phyloP scores from a whole-genome alignment of 169 alveolate genomes.

The Babesia ovis region DNA sequence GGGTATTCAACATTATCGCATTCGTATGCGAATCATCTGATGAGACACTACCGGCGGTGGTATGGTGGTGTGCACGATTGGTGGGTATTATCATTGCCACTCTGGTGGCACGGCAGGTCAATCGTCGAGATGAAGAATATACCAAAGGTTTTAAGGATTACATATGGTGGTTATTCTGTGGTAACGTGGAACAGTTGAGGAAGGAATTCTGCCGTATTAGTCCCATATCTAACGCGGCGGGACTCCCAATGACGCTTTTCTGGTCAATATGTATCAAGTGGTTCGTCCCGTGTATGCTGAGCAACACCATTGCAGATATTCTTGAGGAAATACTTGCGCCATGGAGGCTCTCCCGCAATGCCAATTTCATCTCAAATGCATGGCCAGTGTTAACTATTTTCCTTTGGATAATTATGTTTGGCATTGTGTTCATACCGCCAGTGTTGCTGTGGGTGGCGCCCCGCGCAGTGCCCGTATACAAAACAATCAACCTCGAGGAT shows the following conservation, averaged over 20 bases:
- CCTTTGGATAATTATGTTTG: conserved; percentile 29
- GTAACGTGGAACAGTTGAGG: conserved; percentile 71
- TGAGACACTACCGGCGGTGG: conserved; percentile 30
- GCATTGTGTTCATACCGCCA: conserved; percentile 2
- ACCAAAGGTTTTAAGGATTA: not conserved
- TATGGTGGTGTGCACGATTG: conserved; percentile 56
- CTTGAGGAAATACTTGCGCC: conserved; percentile 71
- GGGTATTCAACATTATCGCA: conserved; percentile 48
- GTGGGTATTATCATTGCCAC: conserved; percentile 39
- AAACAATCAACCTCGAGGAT: conserved; percentile 1
- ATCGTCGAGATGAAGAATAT: not conserved
- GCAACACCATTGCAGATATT: conserved; percentile 73
- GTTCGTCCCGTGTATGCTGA: conserved; percentile 70
- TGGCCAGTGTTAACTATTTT: conserved; percentile 29
- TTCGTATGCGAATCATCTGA: conserved; percentile 47
- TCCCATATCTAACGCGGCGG: conserved; percentile 63
- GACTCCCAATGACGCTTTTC: conserved; percentile 58
- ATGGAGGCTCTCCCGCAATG: conserved; percentile 31
- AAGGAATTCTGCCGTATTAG: conserved; percentile 64
- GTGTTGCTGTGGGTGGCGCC: conserved; percentile 2
- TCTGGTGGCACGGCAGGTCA: not conserved
- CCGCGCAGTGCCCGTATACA: conserved; percentile 15
- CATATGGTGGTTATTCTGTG: conserved; percentile 65
- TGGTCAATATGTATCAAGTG: conserved; percentile 80
- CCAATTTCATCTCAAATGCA: conserved; percentile 42